phyloP scores from a whole-genome alignment of 75 land plant species.

The Azolla pinnata region DNA sequence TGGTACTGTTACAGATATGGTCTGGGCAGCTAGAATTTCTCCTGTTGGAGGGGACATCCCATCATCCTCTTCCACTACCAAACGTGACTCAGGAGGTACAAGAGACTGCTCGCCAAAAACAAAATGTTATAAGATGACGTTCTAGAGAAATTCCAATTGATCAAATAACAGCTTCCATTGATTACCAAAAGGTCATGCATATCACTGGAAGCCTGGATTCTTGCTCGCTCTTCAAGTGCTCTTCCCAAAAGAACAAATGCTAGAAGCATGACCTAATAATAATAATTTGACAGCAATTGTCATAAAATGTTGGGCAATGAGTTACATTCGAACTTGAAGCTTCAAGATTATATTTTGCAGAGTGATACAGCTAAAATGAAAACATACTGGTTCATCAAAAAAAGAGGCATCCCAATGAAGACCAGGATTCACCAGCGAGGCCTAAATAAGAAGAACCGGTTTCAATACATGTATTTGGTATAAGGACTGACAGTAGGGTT shows the following conservation, averaged over 20 bases:
- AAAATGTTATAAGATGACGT: neutral
- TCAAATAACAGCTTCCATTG: neutral
- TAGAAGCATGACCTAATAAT: constrained; percentile 86
- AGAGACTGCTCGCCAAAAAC: constrained; percentile 46
- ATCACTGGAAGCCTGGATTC: constrained; percentile 86
- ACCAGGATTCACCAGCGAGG: constrained; percentile 63
- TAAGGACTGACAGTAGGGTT: neutral
- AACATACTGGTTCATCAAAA: constrained; percentile 86
- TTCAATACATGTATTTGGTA: neutral
- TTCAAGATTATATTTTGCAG: no score
- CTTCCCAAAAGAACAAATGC: constrained; percentile 92
- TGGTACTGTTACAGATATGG: constrained; percentile 58
- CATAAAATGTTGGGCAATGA: neutral
- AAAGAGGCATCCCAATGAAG: constrained; percentile 89
- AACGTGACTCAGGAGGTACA: constrained; percentile 71
- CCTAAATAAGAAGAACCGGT: constrained; percentile 19
- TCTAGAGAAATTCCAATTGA: neutral
- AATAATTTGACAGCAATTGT: neutral
- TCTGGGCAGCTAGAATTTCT: constrained; percentile 29
- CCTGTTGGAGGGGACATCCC: constrained; percentile 13
- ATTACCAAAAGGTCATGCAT: constrained; percentile 93
- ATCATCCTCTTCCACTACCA: constrained; percentile 48
- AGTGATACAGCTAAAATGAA: no score
- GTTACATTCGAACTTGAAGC: neutral
- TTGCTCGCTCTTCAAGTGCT: constrained; percentile 75